Conservation (phyloP, 1,284 basidiomycete species). For the Tylopilus sp. region DNA sequence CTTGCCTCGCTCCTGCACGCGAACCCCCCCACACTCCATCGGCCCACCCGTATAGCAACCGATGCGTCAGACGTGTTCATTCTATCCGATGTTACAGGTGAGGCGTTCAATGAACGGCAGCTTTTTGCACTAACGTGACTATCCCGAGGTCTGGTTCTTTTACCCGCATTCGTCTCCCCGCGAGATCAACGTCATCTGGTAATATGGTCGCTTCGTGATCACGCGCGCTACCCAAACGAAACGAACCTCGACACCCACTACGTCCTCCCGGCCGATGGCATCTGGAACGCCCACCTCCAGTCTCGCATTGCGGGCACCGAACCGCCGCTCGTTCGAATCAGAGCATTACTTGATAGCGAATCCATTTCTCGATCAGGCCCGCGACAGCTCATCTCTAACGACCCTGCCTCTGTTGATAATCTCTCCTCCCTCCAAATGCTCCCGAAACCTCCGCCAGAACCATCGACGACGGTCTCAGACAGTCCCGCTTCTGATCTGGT, state of each 20-base stretch:
- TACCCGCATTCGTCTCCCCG: conserved; percentile 67
- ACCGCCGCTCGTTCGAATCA: conserved; percentile 41
- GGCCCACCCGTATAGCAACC: conserved; percentile 11
- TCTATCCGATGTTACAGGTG: conserved; percentile 50
- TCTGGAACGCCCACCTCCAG: conserved; percentile 64
- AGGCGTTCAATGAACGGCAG: conserved; percentile 40
- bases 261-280: conserved; percentile 59
- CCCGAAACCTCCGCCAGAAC: conserved; percentile 55
- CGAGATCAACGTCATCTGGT: conserved; percentile 64
- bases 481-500: conserved; percentile 50
- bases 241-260: conserved; percentile 89
- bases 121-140: not conserved
- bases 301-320: conserved; percentile 22
- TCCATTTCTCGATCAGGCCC: conserved; percentile 43
- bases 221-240: conserved; percentile 76
- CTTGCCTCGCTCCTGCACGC: conserved; percentile 36
- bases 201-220: conserved; percentile 65
- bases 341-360: conserved; percentile 28
- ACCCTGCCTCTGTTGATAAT: conserved; percentile 52
- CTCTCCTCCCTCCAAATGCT: conserved; percentile 43
- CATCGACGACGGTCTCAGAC: conserved; percentile 53
- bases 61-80: conserved; percentile 31
- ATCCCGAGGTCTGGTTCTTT: conserved; percentile 68
- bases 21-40: conserved; percentile 33
- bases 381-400: conserved; percentile 64